Evolutionary conservation across 1,284 basidiomycete genomes (phyloP).

Genomic region (Xerocomus nothofagi): DNA sequence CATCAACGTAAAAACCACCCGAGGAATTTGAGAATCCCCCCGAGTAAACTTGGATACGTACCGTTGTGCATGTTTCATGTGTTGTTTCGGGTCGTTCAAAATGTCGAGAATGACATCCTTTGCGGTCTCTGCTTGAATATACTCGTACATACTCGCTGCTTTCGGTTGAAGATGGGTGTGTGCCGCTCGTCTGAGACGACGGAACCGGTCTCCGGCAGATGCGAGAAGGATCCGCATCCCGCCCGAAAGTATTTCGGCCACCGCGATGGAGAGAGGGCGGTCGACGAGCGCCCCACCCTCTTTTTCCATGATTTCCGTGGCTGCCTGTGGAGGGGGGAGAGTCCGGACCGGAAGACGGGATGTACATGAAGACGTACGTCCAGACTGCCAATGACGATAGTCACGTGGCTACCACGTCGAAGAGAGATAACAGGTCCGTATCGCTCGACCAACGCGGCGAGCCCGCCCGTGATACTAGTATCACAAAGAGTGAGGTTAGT

Average conservation of each 20-base stretch:
- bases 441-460: slow-evolving; percentile 23
- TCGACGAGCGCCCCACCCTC: slow-evolving; percentile 36
- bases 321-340: slow-evolving; percentile 33
- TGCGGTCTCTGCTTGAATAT: slow-evolving; percentile 36
- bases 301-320: slow-evolving; percentile 41
- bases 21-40: too few species aligned
- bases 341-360: too few species aligned
- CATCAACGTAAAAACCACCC: not conserved
- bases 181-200: slow-evolving; percentile 35
- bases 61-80: slow-evolving; percentile 38
- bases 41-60: too few species aligned
- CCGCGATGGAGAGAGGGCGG: slow-evolving; percentile 35
- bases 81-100: slow-evolving; percentile 34
- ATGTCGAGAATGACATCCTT: slow-evolving; percentile 40
- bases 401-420: slow-evolving; percentile 23
- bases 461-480: slow-evolving; percentile 1
- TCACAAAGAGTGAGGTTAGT: not conserved
- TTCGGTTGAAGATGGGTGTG: slow-evolving; percentile 42
- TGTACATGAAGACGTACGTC: slow-evolving; percentile 31
- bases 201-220: slow-evolving; percentile 29
- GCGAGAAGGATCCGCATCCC: slow-evolving; percentile 29
- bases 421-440: slow-evolving; percentile 37
- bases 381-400: slow-evolving; percentile 30
- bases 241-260: slow-evolving; percentile 31
- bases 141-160: slow-evolving; percentile 35